phyloP scores from a whole-genome alignment of 306 rosid genomes.

The Vigna reflexopilosa region DNA sequence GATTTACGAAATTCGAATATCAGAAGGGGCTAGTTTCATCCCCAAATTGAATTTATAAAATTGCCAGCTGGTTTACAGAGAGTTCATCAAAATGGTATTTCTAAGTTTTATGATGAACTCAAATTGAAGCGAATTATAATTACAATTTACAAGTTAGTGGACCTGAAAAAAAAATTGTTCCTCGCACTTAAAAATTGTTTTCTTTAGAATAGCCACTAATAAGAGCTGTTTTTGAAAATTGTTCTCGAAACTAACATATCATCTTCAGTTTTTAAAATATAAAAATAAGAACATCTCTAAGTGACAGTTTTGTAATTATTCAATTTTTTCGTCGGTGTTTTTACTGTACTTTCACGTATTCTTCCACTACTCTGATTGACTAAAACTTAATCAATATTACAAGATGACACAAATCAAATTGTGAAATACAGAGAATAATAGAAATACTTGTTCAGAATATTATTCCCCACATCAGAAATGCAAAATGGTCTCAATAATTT shows the following conservation, averaged over 20 bases:
- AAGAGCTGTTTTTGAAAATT: not conserved
- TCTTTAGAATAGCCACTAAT: too few relatives aligned
- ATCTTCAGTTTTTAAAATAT: not conserved
- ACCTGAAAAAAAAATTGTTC: not conserved
- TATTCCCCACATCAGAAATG: not conserved
- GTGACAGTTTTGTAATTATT: not conserved
- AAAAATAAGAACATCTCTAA: not conserved
- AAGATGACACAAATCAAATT: not conserved
- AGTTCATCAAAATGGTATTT: not conserved
- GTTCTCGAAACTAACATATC: not conserved
- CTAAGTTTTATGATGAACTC: not conserved
- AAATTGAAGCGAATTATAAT: constrained; percentile 5
- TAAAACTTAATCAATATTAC: not conserved
- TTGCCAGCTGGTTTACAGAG: constrained; percentile 1
- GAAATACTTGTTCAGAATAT: constrained; percentile 4
- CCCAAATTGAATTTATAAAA: not conserved
- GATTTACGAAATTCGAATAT: not conserved
- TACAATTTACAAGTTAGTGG: not conserved
- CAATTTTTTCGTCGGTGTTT: not conserved
- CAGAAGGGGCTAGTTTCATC: not conserved
- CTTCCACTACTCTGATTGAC: not conserved
- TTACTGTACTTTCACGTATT: not conserved
- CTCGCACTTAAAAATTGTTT: too few relatives aligned
- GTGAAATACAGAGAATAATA: constrained; percentile 2
- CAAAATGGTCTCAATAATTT: constrained; percentile 8